Evolutionary conservation across 768 basidiomycete genomes (phyloP).

Genomic region (Amanita phalloides): DNA sequence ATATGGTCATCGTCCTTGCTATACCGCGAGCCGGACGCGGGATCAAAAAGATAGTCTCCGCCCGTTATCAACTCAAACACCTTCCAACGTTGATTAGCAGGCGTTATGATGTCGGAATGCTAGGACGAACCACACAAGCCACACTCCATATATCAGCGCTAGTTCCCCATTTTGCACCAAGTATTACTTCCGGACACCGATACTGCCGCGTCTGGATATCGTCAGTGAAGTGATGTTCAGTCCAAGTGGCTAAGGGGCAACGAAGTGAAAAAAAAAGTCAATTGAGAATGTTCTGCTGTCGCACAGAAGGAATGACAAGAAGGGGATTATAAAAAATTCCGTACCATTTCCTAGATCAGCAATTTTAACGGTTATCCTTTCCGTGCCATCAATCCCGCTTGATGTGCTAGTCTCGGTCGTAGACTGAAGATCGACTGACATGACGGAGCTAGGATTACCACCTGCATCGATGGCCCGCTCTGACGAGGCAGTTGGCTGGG

Average conservation of each 20-base stretch:
- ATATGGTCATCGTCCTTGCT: slow-evolving; percentile 97
- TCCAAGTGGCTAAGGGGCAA: slow-evolving; percentile 57
- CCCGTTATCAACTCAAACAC: slow-evolving; percentile 94
- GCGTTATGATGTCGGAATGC: not conserved
- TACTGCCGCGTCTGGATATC: slow-evolving; percentile 98
- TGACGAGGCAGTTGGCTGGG: slow-evolving; percentile 15
- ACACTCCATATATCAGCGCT: slow-evolving; percentile 97
- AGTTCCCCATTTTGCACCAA: slow-evolving; percentile 92
- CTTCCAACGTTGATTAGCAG: slow-evolving; percentile 24
- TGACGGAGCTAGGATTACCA: slow-evolving; percentile 16
- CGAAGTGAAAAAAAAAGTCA: not conserved
- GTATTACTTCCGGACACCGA: slow-evolving; percentile 93
- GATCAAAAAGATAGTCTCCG: slow-evolving; percentile 97
- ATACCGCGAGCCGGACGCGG: slow-evolving; percentile 88
- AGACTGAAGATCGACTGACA: slow-evolving; percentile 24
- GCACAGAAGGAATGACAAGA: slow-evolving; percentile 2
- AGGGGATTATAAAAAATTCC: slow-evolving; percentile 14
- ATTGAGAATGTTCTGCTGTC: not conserved
- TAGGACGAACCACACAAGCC: slow-evolving; percentile 70
- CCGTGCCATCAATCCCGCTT: slow-evolving; percentile 18
- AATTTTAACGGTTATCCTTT: slow-evolving; percentile 95
- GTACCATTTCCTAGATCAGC: slow-evolving; percentile 93
- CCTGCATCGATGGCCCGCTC: slow-evolving; percentile 10
- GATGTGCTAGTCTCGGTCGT: slow-evolving; percentile 17
- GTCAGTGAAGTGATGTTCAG: slow-evolving; percentile 95